Evolutionary conservation across 139 green algal species (phyloP).

Genomic region (Chloropicon primus): DNA sequence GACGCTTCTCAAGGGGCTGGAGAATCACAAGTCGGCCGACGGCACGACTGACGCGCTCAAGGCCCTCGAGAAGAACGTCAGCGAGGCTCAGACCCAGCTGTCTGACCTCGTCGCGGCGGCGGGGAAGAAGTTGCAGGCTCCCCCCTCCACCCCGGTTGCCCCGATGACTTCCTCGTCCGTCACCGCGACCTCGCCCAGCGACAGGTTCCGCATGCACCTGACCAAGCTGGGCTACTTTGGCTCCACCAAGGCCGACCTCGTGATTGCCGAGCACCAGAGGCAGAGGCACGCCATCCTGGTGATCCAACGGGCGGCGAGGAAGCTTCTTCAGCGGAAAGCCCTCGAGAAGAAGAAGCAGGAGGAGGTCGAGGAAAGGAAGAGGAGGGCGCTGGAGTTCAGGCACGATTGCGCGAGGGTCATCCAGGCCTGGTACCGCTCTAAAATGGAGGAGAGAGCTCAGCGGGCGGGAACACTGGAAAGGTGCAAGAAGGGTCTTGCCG

Average conservation of each 20-base stretch:
- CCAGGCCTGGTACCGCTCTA: neutral
- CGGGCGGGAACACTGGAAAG: too few species aligned
- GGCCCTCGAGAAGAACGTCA: neutral
- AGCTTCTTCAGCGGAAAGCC: neutral
- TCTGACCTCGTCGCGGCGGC: neutral
- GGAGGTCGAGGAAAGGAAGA: neutral
- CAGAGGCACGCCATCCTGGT: neutral
- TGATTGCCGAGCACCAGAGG: neutral
- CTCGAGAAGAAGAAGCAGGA: neutral
- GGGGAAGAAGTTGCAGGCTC: neutral
- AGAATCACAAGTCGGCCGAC: neutral
- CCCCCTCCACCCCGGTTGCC: too few species aligned
- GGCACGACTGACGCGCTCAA: neutral
- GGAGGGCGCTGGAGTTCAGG: neutral
- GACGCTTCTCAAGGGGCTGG: neutral
- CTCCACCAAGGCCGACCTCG: neutral
- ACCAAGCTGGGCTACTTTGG: neutral
- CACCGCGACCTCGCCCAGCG: neutral
- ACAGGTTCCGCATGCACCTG: neutral
- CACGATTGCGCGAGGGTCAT: neutral
- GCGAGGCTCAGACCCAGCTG: neutral
- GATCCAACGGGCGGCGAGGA: neutral
- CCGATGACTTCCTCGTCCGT: neutral
- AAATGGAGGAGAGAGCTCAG: neutral
- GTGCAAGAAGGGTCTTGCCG: neutral